Conservation (phyloP, 345 rosid species). For the Turritis glabra region DNA sequence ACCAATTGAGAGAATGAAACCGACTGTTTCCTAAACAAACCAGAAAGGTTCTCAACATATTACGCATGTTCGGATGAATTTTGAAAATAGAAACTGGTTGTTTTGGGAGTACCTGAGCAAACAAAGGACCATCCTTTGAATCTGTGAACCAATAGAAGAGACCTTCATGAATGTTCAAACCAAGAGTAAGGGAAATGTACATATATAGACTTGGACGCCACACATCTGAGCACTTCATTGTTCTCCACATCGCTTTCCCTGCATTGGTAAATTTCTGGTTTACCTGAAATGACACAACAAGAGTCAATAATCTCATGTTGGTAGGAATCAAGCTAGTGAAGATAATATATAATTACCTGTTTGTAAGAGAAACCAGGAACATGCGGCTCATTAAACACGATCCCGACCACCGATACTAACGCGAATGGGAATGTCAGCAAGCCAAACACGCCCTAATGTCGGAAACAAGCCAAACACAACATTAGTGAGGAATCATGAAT, state of each 20-base stretch:
- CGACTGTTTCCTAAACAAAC: constrained; percentile 70
- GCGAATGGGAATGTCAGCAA: constrained; percentile 69
- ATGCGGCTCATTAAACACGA: constrained; percentile 59
- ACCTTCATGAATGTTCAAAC: constrained; percentile 85
- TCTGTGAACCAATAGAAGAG: constrained; percentile 91
- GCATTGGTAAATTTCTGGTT: constrained; percentile 65
- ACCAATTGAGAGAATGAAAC: constrained; percentile 82
- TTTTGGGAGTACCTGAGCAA: constrained; percentile 65
- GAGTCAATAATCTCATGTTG: constrained; percentile 6
- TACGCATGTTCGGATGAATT: background rate
- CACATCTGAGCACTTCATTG: constrained; percentile 70
- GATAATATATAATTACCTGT: constrained; percentile 49
- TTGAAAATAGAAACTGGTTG: background rate
- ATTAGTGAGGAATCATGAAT: background rate
- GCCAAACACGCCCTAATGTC: constrained; percentile 73
- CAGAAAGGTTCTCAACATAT: background rate
- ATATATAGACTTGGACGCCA: constrained; percentile 92
- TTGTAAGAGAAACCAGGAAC: constrained; percentile 55
- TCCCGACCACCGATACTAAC: constrained; percentile 63
- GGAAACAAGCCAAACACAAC: constrained; percentile 13
- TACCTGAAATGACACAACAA: constrained; percentile 51
- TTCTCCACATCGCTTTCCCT: constrained; percentile 81
- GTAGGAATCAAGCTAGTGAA: background rate
- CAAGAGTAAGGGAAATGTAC: constrained; percentile 71
- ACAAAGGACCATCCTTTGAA: constrained; percentile 67